These are phyloP conservation scores for Berberis thunbergii DNA, from an alignment of 164 flowering plant genomes.

Conservation along the genomic window DNA sequence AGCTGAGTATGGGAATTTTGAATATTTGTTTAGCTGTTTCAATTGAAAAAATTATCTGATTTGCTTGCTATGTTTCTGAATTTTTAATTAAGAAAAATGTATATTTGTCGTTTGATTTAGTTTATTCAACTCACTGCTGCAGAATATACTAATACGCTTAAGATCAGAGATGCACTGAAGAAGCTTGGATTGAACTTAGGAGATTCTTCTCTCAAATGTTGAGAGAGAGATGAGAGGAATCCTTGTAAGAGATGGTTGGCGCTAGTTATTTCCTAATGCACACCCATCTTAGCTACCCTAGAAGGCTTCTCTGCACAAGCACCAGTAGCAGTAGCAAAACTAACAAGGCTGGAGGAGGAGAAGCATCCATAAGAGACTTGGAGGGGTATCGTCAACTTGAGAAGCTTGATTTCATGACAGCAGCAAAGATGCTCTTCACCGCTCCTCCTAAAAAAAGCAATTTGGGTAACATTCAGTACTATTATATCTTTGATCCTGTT, in stretches of 20 bases:
- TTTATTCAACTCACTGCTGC: too few relatives aligned
- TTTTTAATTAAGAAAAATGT: too few relatives aligned
- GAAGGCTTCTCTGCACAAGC: constrained; percentile 9
- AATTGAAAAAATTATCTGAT: too few relatives aligned
- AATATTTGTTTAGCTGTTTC: too few relatives aligned
- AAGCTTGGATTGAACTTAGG: not conserved
- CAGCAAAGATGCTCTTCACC: constrained; percentile 69
- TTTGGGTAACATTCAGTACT: constrained; percentile 47
- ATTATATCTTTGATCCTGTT: not conserved
- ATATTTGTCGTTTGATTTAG: too few relatives aligned
- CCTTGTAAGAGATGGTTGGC: not conserved
- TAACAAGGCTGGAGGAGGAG: not conserved
- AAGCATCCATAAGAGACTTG: not conserved
- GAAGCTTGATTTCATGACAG: constrained; percentile 74
- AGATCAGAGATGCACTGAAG: not conserved
- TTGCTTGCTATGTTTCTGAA: too few relatives aligned
- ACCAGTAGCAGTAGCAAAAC: not conserved
- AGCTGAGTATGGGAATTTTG: too few relatives aligned
- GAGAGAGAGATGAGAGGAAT: constrained; percentile 11
- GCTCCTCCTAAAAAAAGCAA: constrained; percentile 50
- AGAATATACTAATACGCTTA: too few relatives aligned
- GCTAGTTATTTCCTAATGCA: not conserved
- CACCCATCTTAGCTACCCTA: constrained; percentile 1
- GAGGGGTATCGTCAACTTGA: constrained; percentile 47
- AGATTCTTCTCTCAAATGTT: not conserved